phyloP scores from a whole-genome alignment of 768 basidiomycete species.

The Neoboletus magnificus region DNA sequence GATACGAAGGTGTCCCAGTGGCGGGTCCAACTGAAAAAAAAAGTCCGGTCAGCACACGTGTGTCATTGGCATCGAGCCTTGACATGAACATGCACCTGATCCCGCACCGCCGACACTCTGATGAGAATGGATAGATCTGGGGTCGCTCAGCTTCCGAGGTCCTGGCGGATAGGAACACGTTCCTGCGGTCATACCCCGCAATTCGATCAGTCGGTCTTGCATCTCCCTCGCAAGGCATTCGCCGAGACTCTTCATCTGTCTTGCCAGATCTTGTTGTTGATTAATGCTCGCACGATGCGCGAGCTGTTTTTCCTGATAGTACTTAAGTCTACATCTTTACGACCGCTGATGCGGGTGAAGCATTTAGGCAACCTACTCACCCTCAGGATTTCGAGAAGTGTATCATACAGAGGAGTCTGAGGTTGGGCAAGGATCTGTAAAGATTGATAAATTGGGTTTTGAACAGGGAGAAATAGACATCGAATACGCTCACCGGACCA shows the following conservation, averaged over 20 bases:
- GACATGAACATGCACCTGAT: neutral
- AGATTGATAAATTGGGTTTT: neutral
- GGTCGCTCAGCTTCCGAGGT: neutral
- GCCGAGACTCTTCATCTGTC: neutral
- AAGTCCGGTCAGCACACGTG: too few relatives aligned
- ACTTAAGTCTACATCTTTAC: neutral
- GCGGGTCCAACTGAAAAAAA: neutral
- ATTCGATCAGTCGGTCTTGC: constrained; percentile 1
- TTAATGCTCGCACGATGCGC: neutral
- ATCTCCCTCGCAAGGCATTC: constrained; percentile 10
- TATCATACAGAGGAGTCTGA: neutral
- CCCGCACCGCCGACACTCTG: neutral
- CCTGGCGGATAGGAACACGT: neutral
- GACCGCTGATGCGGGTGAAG: neutral
- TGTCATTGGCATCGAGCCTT: neutral
- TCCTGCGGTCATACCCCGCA: neutral
- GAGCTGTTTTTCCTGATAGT: constrained; percentile 2
- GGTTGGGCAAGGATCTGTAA: neutral
- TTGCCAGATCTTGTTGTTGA: constrained; percentile 5
- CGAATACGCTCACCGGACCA: neutral
- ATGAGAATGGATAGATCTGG: neutral
- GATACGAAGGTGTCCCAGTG: neutral
- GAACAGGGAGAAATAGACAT: neutral
- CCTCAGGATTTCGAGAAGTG: constrained; percentile 2
- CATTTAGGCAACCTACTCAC: neutral